Base-by-base conservation (phyloP, 768 basidiomycete genomes). In the Lyophyllum semitale region DNA sequence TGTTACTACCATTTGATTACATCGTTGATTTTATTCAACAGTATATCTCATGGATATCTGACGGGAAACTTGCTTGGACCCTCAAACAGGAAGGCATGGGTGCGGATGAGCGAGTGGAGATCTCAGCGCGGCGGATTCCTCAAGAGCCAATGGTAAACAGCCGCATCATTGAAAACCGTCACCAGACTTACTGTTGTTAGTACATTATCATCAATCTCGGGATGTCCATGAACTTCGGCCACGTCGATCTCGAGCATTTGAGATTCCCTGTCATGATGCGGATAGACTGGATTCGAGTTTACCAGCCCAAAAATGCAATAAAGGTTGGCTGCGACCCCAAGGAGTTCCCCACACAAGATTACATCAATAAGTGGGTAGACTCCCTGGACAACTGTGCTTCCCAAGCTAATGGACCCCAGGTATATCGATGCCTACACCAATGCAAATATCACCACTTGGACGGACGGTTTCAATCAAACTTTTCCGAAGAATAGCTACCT, bases 281-380 rank as follows among this genome's bases (percentile, higher is more conserved):
- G 45, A 76, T 96, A 38, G 93, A 97, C 67, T 97, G 88, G 74
- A 84, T 98, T 51, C 84, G 95, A 22, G 91, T 98, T 8, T 98
- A 97, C 70, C 95, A 97, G 67, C 84, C 84, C 2, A 74, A 79
- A 64, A 69, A 83, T 58, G 66, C 78, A 27, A 77, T 84, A 54
- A 95, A 94, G 67, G 78, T 93, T 48, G 94, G 95, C 15, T 98
- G 95, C 66, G 87, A 91, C 66, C 95, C 95, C 12, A 65, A 72
- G 42, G 80, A 83, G 41, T 89, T 82, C 68, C 95, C 96, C 1
- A 98, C 96, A 0, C 71, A 80, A 47, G 78, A 79, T 12, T 98
- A 98, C 68, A 98, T 96, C 68, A 73, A 87, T 45, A 69, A 82
- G 83, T 89, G 81, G 69, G 48, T 42, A n/a, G 33, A 44, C 30